Percentiles rank a stretch among this genome's conserved stretches.
phyloP scores from a whole-genome alignment of 345 rosid genomes.

The Eucalyptus polyanthemos region DNA sequence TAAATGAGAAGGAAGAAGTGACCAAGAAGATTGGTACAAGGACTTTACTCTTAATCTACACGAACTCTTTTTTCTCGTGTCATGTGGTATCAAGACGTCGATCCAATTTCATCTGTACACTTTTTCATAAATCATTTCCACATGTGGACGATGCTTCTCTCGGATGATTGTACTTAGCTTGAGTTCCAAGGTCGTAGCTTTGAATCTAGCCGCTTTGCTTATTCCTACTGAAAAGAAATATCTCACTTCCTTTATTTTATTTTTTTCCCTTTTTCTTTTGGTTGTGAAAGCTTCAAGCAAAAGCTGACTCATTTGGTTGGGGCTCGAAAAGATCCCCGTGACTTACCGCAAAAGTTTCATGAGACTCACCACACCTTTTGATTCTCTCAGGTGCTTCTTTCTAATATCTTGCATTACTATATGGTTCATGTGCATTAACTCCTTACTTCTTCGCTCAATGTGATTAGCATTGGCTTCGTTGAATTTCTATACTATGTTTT shows the following conservation, averaged over 20 bases:
- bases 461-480: not conserved
- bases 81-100: not conserved
- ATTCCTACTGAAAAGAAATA: not conserved
- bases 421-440: not conserved
- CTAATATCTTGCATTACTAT: not conserved
- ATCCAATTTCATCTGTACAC: not conserved
- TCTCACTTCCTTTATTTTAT: not conserved
- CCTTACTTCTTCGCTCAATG: not conserved
- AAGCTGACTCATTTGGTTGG: constrained; percentile 9
- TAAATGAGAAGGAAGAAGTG: not conserved
- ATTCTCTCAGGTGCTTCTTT: not conserved
- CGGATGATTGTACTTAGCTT: not conserved
- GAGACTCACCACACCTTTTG: not conserved
- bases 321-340: constrained; percentile 16
- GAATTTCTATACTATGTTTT: not conserved
- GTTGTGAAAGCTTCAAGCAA: not conserved
- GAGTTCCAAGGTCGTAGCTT: not conserved
- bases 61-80: not conserved
- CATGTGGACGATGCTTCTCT: not conserved
- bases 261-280: not conserved
- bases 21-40: not conserved
- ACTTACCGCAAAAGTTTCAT: not conserved
- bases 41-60: not conserved
- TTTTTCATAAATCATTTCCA: not conserved
- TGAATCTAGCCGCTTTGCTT: not conserved